Evolutionary conservation across 179 eudicot species (phyloP).

Genomic region (Heliamphora pulchella): DNA sequence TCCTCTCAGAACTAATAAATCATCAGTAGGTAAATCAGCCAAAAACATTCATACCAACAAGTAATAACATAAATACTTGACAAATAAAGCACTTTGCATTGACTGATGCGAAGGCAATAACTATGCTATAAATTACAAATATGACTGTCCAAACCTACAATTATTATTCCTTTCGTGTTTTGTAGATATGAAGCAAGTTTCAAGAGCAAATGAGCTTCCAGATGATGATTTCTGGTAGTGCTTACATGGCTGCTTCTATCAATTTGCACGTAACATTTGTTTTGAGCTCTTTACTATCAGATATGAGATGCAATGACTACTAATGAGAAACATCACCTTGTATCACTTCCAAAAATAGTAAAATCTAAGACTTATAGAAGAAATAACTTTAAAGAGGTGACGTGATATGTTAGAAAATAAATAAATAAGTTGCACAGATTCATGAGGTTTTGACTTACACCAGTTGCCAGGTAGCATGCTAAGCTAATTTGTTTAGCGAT

Average conservation of each 20-base stretch:
- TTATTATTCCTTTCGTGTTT: neutral
- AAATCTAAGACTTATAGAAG: neutral
- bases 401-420: neutral
- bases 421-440: conserved; percentile 7
- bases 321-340: neutral
- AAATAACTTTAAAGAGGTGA: neutral
- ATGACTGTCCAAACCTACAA: neutral
- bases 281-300: neutral
- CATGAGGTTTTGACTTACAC: conserved; percentile 50
- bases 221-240: neutral
- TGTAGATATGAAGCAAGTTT: neutral
- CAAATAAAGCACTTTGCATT: neutral
- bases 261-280: neutral
- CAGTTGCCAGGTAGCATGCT: conserved; percentile 87
- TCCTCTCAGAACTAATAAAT: neutral
- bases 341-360: neutral
- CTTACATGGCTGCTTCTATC: neutral
- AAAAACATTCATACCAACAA: neutral
- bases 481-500: conserved; percentile 92
- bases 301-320: neutral
- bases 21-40: neutral
- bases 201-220: conserved; percentile 1
- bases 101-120: neutral
- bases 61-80: neutral
- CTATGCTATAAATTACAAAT: neutral